Evolutionary conservation across 371 early-diverging fungal species (phyloP), one percentile per base, ranked within the genome.

Genomic region (Apophysomyces sp.): DNA sequence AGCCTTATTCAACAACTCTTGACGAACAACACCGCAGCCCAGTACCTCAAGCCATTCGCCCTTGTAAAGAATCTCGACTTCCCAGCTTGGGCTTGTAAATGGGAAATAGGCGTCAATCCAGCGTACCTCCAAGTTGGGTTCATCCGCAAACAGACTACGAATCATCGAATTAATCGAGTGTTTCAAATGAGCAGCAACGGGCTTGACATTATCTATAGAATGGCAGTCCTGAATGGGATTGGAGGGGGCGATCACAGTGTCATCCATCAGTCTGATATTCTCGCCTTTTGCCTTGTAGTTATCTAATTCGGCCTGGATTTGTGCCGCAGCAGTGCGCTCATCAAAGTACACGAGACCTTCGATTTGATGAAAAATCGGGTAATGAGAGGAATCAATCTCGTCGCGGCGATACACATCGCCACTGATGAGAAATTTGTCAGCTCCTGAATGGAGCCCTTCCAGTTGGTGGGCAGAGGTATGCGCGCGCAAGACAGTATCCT

Each of bases 371-470:
- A 98, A 98, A 2, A 94, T 94, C 0, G 99, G 99, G 75, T 98
- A 98, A 68, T 98, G 99, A 55, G 88, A 91, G 2, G 88, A 74
- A 67, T 98, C 98, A 64, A 98, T 95, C 71, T 98, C 97, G 68
- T 98, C 99, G 27, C 97, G 86, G n/a, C 99, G 82, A 77, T 97
- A 98, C 11, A 97, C 98, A 75, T 98, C 99, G 15, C 95, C 98
- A 16, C 91, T 89, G 26, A 96, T 84, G 34, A 96, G 82, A 72
- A 96, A 91, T 57, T 81, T 83, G 27, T 81, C 66, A 1, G 57
- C 52, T 0, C 79, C 80, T 2, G 77, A 76, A 0, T 69, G 71
- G 58, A 98, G 68, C 12, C 91, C 85, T 61, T 93, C 81, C 12
- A 87, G 74, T 67, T 98, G 97, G 70, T 98, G 97, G 1, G 98